Conservation (phyloP, 208 protist species). For the Crithidia mellificae region DNA sequence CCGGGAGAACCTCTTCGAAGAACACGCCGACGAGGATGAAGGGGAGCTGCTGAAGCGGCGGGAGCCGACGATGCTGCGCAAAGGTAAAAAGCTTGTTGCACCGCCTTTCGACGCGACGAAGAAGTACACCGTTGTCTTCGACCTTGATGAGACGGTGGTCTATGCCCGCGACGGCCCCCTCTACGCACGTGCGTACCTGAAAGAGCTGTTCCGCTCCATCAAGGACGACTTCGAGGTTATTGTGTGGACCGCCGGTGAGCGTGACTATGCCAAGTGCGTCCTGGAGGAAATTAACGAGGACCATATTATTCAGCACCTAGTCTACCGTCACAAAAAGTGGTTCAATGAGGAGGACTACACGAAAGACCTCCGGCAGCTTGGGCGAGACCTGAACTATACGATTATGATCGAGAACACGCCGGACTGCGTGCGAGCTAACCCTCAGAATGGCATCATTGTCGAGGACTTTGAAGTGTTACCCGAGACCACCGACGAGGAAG, state of each 20-base stretch:
- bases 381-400: constrained; percentile 74
- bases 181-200: constrained; percentile 79
- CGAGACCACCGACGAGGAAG: constrained; percentile 26
- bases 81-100: constrained; percentile 60
- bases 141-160: constrained; percentile 92
- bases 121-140: constrained; percentile 87
- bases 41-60: constrained; percentile 73
- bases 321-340: constrained; percentile 84
- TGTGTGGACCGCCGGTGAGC: constrained; percentile 90
- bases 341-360: constrained; percentile 80
- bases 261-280: constrained; percentile 88
- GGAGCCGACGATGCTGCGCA: constrained; percentile 71
- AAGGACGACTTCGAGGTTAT: constrained; percentile 87
- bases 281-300: constrained; percentile 87
- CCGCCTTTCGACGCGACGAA: constrained; percentile 38
- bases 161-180: constrained; percentile 88
- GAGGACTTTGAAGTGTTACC: constrained; percentile 80
- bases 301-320: constrained; percentile 77
- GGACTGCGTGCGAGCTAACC: constrained; percentile 81
- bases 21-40: constrained; percentile 39
- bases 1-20: constrained; percentile 79
- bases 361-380: constrained; percentile 82
- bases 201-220: constrained; percentile 74
- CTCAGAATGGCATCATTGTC: constrained; percentile 85
- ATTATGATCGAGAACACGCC: constrained; percentile 90